Base-by-base conservation (phyloP, 2,329 filamentous ascomycete genomes). In the Botrytis porri region DNA sequence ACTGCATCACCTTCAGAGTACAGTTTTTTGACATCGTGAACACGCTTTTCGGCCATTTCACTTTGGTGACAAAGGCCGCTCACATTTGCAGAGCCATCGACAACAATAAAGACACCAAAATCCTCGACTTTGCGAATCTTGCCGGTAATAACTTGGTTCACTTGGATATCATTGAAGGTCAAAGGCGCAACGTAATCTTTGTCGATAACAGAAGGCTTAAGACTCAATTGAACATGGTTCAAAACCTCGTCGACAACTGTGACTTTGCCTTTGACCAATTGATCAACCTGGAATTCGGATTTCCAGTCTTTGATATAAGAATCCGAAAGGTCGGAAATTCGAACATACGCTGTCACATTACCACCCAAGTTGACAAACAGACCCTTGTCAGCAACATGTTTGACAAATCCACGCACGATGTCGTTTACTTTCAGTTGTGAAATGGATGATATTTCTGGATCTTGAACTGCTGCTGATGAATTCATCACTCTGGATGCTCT, bases 221-320 rank as follows among this genome's bases (percentile, higher is more conserved):
- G 84, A 79, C 90, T 97, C 85, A 99, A 86, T 81, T 97, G 93
- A 41, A 97, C 84, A 78, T 94, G 93, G 73, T 90, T 89, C 39
- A 89, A 85, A 54, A 86, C 85, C 9, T 86, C 79, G 77, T 98
- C 92, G 39, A 95, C 88, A 4, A 89, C 85, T 64, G 92, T 88
- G 74, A 99, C 86, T 76, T 95, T 93, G 69, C 94, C 96, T 82
- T 92, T 94, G 71, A 99, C 94, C 9, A 99, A 86, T 82, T 98
- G 94, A 79, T 97, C 94, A 65, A 95, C 84, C 78, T 96, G 90
- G 83, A 95, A 98, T 62, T 91, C 86, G 51, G 93, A 89, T 84
- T 97, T 97, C 96, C 96, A 99, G 75, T 98, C 93, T 82, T 98
- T 98, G 78, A 99, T 84, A 81, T 91, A 99, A 12, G 89, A 88